A percentile compares a stretch with the other conserved stretches of the same genome.
phyloP scores from a whole-genome alignment of 495 filamentous ascomycete genomes.

The Neurospora tetraspora region DNA sequence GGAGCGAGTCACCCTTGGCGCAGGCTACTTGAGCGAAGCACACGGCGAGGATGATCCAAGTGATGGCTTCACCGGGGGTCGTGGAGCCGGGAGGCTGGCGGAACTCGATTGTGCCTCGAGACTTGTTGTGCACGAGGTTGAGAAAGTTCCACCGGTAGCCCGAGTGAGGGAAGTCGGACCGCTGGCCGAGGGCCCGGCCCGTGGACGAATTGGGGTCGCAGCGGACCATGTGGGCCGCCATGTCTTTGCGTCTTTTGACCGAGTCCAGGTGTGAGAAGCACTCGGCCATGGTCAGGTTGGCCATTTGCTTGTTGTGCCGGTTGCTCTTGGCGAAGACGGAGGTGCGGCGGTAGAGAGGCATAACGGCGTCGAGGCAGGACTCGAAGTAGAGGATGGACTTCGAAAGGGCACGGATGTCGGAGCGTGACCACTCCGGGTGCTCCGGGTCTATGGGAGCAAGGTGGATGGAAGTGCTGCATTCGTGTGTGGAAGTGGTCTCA shows the following conservation, averaged over 20 bases:
- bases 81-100: slow-evolving; percentile 15
- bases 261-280: slow-evolving; percentile 10
- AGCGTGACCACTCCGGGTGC: background rate
- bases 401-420: slow-evolving; percentile 11
- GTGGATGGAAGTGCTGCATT: slow-evolving; percentile 21
- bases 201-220: slow-evolving; percentile 13
- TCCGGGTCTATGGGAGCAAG: slow-evolving; percentile 16
- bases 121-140: background rate
- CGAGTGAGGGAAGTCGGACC: slow-evolving; percentile 12
- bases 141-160: slow-evolving; percentile 20
- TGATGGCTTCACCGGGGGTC: slow-evolving; percentile 8
- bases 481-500: slow-evolving; percentile 16
- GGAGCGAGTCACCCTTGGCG: slow-evolving; percentile 5
- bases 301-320: slow-evolving; percentile 16
- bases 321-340: slow-evolving; percentile 23
- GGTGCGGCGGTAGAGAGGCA: slow-evolving; percentile 16
- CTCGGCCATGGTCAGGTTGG: slow-evolving; percentile 1
- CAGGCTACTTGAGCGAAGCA: slow-evolving; percentile 19
- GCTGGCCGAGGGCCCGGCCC: slow-evolving; percentile 8
- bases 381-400: slow-evolving; percentile 21
- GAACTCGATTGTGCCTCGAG: slow-evolving; percentile 18
- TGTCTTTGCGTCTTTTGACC: background rate
- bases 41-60: slow-evolving; percentile 20
- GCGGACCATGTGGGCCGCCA: slow-evolving; percentile 19
- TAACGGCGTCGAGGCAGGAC: slow-evolving; percentile 20